These are phyloP conservation scores for Fraxinus ornus DNA, from an alignment of 305 asterid species.

Conservation along the genomic window DNA sequence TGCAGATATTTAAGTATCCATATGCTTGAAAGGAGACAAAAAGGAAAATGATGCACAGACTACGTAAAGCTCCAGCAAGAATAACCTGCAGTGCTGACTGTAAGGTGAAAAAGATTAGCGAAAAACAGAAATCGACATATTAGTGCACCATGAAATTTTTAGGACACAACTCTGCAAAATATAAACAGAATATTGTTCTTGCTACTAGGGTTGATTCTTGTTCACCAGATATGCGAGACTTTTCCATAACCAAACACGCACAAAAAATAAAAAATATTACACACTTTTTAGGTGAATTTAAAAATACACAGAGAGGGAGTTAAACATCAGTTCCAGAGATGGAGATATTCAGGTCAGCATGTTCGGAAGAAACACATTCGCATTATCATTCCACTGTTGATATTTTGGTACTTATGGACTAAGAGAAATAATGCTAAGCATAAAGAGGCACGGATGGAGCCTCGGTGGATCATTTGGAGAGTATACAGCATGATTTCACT, in stretches of 20 bases:
- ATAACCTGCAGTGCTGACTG: conserved; percentile 59
- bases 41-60: conserved; percentile 61
- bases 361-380: neutral
- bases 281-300: neutral
- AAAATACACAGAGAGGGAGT: neutral
- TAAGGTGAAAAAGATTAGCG: conserved; percentile 8
- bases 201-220: neutral
- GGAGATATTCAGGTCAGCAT: neutral
- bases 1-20: conserved; percentile 72
- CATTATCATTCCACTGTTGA: too few relatives aligned
- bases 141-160: neutral
- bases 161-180: conserved; percentile 4
- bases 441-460: neutral
- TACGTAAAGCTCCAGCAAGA: conserved; percentile 58
- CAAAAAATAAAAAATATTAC: neutral
- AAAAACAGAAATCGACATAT: neutral
- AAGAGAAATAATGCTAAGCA: neutral
- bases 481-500: neutral
- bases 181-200: neutral
- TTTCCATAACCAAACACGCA: neutral
- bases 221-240: neutral
- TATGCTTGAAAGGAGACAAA: conserved; percentile 78
- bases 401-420: neutral
- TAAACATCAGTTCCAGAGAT: neutral
- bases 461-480: neutral